Evolutionary conservation across 2,329 filamentous ascomycete genomes (phyloP).

Genomic region (Cladosporium sp.): DNA sequence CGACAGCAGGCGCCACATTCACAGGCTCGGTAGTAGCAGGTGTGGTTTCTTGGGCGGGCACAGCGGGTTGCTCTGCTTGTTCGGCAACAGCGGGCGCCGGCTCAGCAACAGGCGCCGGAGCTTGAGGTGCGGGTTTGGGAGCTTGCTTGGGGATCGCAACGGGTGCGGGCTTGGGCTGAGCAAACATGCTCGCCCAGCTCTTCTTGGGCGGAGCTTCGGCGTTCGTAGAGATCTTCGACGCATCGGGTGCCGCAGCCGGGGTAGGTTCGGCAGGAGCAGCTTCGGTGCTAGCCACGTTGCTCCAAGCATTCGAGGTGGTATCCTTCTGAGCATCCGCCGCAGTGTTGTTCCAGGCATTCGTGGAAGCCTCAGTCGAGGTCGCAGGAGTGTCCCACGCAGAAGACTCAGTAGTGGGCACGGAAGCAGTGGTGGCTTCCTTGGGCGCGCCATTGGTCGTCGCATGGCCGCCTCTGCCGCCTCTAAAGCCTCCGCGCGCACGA

Average conservation of each 20-base stretch:
- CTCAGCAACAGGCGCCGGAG: conserved; percentile 13
- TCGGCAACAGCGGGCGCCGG: conserved; percentile 1
- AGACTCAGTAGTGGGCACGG: conserved; percentile 66
- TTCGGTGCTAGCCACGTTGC: conserved; percentile 30
- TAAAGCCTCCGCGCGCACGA: conserved; percentile 45
- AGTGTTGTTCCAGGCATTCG: conserved; percentile 23
- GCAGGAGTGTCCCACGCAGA: conserved; percentile 55
- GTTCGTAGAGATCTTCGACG: conserved; percentile 30
- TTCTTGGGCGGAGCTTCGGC: conserved; percentile 41
- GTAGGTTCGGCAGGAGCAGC: conserved; percentile 14
- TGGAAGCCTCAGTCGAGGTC: conserved; percentile 26
- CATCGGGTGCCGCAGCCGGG: conserved; percentile 30
- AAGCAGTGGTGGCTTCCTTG: conserved; percentile 52
- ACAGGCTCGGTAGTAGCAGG: not conserved
- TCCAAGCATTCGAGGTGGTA: conserved; percentile 40
- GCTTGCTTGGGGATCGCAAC: conserved; percentile 35
- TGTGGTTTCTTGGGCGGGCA: conserved; percentile 23
- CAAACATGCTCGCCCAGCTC: conserved; percentile 53
- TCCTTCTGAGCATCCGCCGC: conserved; percentile 16
- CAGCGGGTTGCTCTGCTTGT: conserved; percentile 22
- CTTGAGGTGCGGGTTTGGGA: conserved; percentile 18
- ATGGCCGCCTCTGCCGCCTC: conserved; percentile 60
- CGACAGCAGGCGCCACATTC: conserved; percentile 12
- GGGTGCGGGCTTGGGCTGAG: conserved; percentile 45
- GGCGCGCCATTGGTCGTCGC: conserved; percentile 59